These are phyloP conservation scores for Priceomyces haplophilus DNA, from an alignment of 805 yeast genomes.

Conservation along the genomic window DNA sequence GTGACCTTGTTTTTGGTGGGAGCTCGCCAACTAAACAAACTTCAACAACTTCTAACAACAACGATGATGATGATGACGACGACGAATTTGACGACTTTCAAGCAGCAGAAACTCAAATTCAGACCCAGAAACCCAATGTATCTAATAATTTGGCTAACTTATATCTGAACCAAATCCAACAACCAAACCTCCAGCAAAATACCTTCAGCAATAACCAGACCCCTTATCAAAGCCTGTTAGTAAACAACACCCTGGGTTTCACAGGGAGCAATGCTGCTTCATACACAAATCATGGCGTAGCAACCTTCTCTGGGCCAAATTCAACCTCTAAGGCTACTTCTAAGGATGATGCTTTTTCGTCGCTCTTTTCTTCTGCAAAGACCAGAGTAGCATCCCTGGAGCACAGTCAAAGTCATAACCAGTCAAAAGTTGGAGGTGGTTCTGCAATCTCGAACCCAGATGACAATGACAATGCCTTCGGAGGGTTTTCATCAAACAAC, in stretches of 20 bases:
- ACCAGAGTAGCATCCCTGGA: constrained; percentile 28
- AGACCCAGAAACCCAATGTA: constrained; percentile 14
- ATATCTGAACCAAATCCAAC: constrained; percentile 21
- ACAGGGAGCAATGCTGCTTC: constrained; percentile 5
- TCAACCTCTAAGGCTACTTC: constrained; percentile 39
- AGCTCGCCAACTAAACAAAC: constrained; percentile 16
- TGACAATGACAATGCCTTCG: constrained; percentile 28
- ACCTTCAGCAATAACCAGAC: constrained; percentile 9
- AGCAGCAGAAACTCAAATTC: constrained; percentile 47
- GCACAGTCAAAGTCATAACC: constrained; percentile 2
- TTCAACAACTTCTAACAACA: constrained; percentile 10
- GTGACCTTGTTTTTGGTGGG: constrained; percentile 45
- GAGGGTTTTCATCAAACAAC: constrained; percentile 28
- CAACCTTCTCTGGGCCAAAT: constrained; percentile 33
- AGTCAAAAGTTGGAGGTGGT: constrained; percentile 11
- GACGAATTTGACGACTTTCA: constrained; percentile 84
- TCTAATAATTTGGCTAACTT: constrained; percentile 16
- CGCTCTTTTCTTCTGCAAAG: constrained; percentile 65
- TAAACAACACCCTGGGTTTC: not conserved
- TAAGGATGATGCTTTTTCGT: constrained; percentile 67
- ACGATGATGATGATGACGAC: constrained; percentile 50
- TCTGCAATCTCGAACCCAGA: constrained; percentile 2
- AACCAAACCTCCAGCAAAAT: constrained; percentile 7
- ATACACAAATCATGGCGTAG: constrained; percentile 32
- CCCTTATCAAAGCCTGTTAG: constrained; percentile 2